A percentile compares a stretch with the other conserved stretches of the same genome.
Evolutionary conservation across 805 yeast species (phyloP).

Genomic region (Metschnikowia koreensis): DNA sequence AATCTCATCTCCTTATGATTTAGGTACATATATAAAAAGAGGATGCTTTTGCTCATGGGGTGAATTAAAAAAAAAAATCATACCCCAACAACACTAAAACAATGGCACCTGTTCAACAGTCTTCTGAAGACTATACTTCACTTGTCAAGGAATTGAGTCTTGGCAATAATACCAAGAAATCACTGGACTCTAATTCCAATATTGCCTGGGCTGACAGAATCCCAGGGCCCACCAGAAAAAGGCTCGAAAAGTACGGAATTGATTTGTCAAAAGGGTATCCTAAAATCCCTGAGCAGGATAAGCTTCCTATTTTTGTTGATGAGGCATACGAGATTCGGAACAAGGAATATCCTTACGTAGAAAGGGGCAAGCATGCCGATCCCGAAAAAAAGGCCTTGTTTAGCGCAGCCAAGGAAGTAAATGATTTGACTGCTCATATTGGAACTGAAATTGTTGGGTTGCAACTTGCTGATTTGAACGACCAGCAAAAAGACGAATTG

Average conservation of each 20-base stretch:
- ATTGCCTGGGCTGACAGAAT: not conserved
- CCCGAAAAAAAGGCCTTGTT: not conserved
- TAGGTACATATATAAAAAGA: too few relatives aligned
- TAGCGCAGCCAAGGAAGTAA: not conserved
- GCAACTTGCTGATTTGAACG: not conserved
- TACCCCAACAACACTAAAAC: too few relatives aligned
- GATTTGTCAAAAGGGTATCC: not conserved
- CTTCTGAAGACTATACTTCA: not conserved
- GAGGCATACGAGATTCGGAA: not conserved
- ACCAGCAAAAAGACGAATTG: not conserved
- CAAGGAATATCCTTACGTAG: not conserved
- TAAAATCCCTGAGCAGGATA: not conserved
- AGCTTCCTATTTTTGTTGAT: not conserved
- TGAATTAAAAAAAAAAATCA: too few relatives aligned
- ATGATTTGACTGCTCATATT: not conserved
- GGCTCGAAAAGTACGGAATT: not conserved
- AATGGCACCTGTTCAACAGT: not conserved
- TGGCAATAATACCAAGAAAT: constrained; percentile 22
- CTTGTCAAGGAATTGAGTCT: constrained; percentile 18
- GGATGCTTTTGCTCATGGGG: too few relatives aligned
- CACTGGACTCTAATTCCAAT: not conserved
- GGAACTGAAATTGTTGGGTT: not conserved
- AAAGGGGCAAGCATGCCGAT: not conserved
- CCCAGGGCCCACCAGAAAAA: not conserved
- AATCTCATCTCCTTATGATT: too few relatives aligned